Conservation (phyloP, 352 stramenopile genomes). For the Pythium scleroteichum region DNA sequence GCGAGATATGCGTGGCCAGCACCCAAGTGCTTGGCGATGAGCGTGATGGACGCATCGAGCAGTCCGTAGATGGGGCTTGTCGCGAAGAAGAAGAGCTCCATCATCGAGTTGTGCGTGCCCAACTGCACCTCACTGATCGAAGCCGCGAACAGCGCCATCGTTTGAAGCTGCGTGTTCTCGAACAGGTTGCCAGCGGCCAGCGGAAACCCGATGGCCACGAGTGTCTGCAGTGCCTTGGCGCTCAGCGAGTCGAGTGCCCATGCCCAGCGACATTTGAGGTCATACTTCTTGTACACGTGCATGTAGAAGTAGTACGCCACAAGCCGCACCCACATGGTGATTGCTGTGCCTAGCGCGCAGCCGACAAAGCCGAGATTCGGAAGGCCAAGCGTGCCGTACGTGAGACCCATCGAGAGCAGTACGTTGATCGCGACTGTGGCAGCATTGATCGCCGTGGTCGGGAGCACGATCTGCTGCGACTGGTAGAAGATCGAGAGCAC, state of each 20-base stretch:
- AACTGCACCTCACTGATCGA: constrained; percentile 73
- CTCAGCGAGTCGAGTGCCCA: constrained; percentile 51
- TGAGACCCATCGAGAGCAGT: constrained; percentile 62
- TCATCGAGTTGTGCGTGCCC: constrained; percentile 81
- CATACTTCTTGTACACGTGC: constrained; percentile 50
- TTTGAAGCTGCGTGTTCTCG: constrained; percentile 80
- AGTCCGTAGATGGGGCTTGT: constrained; percentile 85
- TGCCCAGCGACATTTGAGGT: constrained; percentile 53
- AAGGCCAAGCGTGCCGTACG: constrained; percentile 59
- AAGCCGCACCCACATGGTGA: constrained; percentile 55
- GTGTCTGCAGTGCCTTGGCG: constrained; percentile 37
- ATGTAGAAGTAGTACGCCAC: constrained; percentile 70
- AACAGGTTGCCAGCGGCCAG: constrained; percentile 65
- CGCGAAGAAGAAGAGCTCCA: constrained; percentile 85
- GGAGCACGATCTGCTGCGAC: constrained; percentile 78
- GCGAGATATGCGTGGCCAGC: constrained; percentile 39
- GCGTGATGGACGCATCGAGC: constrained; percentile 53
- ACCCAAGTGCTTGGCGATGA: constrained; percentile 67
- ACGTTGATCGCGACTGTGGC: constrained; percentile 57
- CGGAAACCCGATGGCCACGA: constrained; percentile 54
- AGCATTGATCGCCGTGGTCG: constrained; percentile 62
- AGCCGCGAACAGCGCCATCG: constrained; percentile 74
- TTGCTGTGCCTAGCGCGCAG: constrained; percentile 66
- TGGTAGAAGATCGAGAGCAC: constrained; percentile 80
- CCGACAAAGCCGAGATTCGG: constrained; percentile 72